Conservation (phyloP, 208 protist genomes). For the Trypanosoma avium region DNA sequence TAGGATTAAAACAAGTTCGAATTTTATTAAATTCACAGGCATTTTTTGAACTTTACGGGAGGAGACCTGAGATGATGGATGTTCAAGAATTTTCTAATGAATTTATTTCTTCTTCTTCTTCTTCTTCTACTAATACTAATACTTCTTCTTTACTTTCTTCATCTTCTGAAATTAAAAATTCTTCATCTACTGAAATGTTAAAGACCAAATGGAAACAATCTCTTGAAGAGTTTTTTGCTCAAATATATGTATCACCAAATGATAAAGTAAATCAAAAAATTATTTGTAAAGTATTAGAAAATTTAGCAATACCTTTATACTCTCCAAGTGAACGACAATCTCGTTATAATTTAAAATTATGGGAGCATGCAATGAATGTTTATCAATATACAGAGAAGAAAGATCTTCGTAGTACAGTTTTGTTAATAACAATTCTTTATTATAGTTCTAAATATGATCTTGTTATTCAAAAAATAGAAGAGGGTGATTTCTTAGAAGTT, state of each 20-base stretch:
- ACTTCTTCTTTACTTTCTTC: too few species aligned
- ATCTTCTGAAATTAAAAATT: neutral
- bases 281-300: constrained; percentile 3
- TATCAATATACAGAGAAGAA: constrained; percentile 6
- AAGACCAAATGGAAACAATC: neutral
- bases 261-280: neutral
- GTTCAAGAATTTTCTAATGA: too few species aligned
- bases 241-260: constrained; percentile 21
- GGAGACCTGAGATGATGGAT: neutral
- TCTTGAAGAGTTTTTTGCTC: constrained; percentile 24
- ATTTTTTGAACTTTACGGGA: constrained; percentile 30
- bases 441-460: constrained; percentile 15
- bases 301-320: neutral
- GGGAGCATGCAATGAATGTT: constrained; percentile 17
- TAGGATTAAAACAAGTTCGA: neutral
- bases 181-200: neutral
- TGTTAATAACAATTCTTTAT: constrained; percentile 19
- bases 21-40: constrained; percentile 1
- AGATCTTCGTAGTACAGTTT: constrained; percentile 11
- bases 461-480: constrained; percentile 9
- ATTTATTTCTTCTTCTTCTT: neutral
- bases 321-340: constrained; percentile 7
- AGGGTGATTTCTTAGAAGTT: neutral
- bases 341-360: constrained; percentile 6
- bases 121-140: too few species aligned